phyloP scores from a whole-genome alignment of 495 filamentous ascomycete genomes.

The Penicillium bialowiezense region DNA sequence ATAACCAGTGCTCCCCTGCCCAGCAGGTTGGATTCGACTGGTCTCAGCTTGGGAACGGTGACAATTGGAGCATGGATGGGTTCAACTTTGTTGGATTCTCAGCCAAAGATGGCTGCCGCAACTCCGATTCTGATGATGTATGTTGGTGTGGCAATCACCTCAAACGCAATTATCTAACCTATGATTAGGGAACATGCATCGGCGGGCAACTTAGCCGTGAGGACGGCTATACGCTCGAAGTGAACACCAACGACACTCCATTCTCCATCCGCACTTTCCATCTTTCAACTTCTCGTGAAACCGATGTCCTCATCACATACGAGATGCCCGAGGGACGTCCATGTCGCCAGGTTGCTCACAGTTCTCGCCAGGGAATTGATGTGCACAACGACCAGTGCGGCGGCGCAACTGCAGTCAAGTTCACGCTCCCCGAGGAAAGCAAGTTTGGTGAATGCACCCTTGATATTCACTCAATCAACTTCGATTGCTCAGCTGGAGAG shows the following conservation, averaged over 20 bases:
- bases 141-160: constrained; percentile 27
- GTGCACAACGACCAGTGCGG: constrained; percentile 86
- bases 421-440: constrained; percentile 63
- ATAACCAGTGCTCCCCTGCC: constrained; percentile 68
- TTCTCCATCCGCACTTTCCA: constrained; percentile 75
- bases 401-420: constrained; percentile 74
- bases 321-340: constrained; percentile 71
- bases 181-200: constrained; percentile 59
- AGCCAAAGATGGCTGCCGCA: constrained; percentile 53
- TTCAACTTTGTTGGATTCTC: constrained; percentile 71
- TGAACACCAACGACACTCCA: constrained; percentile 46
- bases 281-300: constrained; percentile 68
- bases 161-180: constrained; percentile 1
- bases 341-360: constrained; percentile 71
- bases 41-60: constrained; percentile 56
- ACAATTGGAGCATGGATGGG: constrained; percentile 61
- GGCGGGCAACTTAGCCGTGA: constrained; percentile 50
- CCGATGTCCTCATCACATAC: constrained; percentile 77
- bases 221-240: constrained; percentile 42
- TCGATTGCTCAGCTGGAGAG: constrained; percentile 64
- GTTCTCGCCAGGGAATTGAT: constrained; percentile 59
- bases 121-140: constrained; percentile 30
- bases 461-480: constrained; percentile 71
- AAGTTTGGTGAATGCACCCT: constrained; percentile 58
- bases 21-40: constrained; percentile 73